A percentile compares a stretch with the other conserved stretches of the same genome.
Conservation (phyloP, 176 grass and related monocot genomes). For the Ensete ventricosum region DNA sequence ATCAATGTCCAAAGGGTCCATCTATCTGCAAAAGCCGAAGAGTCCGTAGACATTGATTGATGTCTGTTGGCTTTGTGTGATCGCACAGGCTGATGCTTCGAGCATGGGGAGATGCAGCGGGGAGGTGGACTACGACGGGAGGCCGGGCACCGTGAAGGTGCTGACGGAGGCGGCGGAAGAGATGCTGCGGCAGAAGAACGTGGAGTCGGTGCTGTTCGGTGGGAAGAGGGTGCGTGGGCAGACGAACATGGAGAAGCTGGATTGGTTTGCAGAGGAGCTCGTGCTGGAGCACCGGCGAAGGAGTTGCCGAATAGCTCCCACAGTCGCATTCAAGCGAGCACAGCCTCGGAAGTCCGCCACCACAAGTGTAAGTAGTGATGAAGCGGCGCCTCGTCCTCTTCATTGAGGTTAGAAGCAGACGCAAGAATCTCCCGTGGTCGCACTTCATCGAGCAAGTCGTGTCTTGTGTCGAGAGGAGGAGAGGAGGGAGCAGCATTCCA, state of each 20-base stretch:
- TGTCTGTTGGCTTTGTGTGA: not conserved
- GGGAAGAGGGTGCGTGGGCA: slow-evolving; percentile 64
- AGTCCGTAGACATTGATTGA: not conserved
- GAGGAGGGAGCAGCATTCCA: no score
- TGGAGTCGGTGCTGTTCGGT: slow-evolving; percentile 84
- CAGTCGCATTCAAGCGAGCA: slow-evolving; percentile 84
- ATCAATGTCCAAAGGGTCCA: not conserved
- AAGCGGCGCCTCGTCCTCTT: no score
- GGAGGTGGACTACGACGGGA: slow-evolving; percentile 50
- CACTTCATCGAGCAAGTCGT: no score
- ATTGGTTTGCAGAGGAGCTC: slow-evolving; percentile 66
- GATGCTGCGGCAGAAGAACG: slow-evolving; percentile 82
- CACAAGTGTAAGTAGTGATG: not conserved
- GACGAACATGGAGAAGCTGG: slow-evolving; percentile 92
- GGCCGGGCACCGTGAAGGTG: slow-evolving; percentile 39
- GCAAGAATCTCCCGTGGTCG: no score
- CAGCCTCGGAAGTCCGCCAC: slow-evolving; percentile 15
- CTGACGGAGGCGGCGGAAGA: slow-evolving; percentile 65
- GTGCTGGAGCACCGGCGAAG: slow-evolving; percentile 68
- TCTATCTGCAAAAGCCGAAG: not conserved
- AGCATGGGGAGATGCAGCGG: slow-evolving; percentile 36
- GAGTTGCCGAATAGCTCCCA: slow-evolving; percentile 75
- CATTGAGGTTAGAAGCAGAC: no score
- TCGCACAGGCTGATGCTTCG: slow-evolving; percentile 33
- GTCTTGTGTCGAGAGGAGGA: no score